A percentile compares a stretch with the other conserved stretches of the same genome.
These are phyloP conservation scores for Mercurialis annua DNA, from an alignment of 345 rosid genomes.

Conservation along the genomic window DNA sequence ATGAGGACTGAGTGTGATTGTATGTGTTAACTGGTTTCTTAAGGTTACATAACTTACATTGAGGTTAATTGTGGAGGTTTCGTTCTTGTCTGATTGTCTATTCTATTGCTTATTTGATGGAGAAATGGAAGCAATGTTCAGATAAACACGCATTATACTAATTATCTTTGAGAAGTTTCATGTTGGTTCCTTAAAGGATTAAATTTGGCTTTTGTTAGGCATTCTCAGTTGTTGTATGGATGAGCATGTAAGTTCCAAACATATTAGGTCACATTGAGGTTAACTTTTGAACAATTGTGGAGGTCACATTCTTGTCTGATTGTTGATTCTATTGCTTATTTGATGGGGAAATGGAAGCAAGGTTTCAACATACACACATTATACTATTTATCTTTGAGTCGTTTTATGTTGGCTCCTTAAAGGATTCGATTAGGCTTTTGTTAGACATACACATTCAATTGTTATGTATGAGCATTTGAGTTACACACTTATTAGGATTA, in stretches of 20 bases:
- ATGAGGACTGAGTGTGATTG: not conserved
- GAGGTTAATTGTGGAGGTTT: not conserved
- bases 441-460: not conserved
- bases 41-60: not conserved
- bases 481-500: not conserved
- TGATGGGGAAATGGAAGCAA: constrained; percentile 12
- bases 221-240: not conserved
- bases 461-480: not conserved
- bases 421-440: not conserved
- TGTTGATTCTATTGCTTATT: not conserved
- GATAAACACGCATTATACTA: no score
- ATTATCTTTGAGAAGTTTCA: not conserved
- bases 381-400: not conserved
- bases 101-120: not conserved
- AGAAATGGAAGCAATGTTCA: constrained; percentile 9
- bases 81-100: not conserved
- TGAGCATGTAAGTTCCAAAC: not conserved
- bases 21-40: not conserved
- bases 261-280: not conserved
- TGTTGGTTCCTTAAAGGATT: not conserved
- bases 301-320: not conserved
- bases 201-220: not conserved
- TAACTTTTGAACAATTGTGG: no score
- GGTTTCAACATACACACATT: no score
- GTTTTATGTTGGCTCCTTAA: not conserved